phyloP scores from a whole-genome alignment of 2,329 filamentous ascomycete genomes.

The Colletotrichum horii region DNA sequence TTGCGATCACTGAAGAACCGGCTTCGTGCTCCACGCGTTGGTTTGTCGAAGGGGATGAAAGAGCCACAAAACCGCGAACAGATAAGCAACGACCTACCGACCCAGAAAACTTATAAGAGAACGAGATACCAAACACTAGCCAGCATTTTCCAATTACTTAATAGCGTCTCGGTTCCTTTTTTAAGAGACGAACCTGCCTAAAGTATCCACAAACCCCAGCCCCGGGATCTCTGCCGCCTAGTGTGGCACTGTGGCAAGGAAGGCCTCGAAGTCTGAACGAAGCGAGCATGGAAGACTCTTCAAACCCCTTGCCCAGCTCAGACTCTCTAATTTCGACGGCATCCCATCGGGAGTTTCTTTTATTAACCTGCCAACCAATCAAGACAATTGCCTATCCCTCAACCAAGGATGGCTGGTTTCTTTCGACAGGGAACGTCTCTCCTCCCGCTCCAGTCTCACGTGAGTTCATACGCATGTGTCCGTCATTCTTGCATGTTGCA shows the following conservation, averaged over 20 bases:
- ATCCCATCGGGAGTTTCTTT: not conserved
- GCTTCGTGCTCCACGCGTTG: conserved; percentile 3
- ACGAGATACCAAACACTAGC: not conserved
- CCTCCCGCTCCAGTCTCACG: not conserved
- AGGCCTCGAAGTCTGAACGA: not conserved
- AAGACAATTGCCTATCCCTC: not conserved
- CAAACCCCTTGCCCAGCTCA: not conserved
- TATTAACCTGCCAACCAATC: not conserved
- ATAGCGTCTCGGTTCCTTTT: conserved; percentile 5
- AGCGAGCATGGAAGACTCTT: not conserved
- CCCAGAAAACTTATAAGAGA: not conserved
- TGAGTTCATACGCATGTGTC: not conserved
- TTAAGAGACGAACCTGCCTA: not conserved
- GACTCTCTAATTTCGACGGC: not conserved
- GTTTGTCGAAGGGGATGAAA: not conserved
- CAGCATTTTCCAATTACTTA: not conserved
- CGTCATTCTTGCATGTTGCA: not conserved
- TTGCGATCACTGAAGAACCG: conserved; percentile 1
- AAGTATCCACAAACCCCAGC: conserved; percentile 8
- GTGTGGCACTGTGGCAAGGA: conserved; percentile 1
- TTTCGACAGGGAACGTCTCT: not conserved
- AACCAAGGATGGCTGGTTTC: not conserved
- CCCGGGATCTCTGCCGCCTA: not conserved
- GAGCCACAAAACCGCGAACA: not conserved
- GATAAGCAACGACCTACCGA: not conserved